Evolutionary conservation across 768 basidiomycete genomes (phyloP).

Genomic region (Naematelia encephala): DNA sequence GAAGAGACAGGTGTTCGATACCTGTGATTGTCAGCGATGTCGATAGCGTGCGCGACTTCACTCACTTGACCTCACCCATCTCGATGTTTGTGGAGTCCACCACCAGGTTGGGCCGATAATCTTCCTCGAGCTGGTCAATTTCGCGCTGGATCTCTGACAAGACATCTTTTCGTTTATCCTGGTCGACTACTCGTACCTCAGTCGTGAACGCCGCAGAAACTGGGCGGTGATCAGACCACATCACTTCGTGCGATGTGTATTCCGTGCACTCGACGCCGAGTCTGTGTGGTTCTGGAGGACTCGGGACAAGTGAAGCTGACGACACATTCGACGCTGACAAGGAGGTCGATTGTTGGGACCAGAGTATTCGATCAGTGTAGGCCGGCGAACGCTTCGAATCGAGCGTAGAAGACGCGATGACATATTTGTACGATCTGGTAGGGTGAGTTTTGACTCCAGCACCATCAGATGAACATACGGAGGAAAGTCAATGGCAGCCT

Average conservation of each 20-base stretch:
- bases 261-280: neutral
- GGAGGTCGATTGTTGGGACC: constrained; percentile 10
- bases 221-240: constrained; percentile 44
- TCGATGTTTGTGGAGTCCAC: constrained; percentile 26
- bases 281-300: neutral
- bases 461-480: constrained; percentile 24
- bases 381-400: constrained; percentile 43
- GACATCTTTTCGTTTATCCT: constrained; percentile 20
- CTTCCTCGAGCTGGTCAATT: constrained; percentile 35
- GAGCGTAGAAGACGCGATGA: constrained; percentile 35
- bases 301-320: neutral
- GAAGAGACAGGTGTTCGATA: constrained; percentile 18
- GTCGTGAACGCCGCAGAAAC: constrained; percentile 22
- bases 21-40: constrained; percentile 8
- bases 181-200: constrained; percentile 29
- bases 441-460: neutral
- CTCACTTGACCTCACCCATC: constrained; percentile 34
- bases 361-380: constrained; percentile 48
- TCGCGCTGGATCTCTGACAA: constrained; percentile 21
- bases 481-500: constrained; percentile 40
- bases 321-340: constrained; percentile 1
- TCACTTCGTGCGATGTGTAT: constrained; percentile 34
- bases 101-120: constrained; percentile 31
- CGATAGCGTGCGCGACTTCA: neutral
- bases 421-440: constrained; percentile 43